phyloP scores from a whole-genome alignment of 2,329 filamentous ascomycete species.

The Aspergillus latus region DNA sequence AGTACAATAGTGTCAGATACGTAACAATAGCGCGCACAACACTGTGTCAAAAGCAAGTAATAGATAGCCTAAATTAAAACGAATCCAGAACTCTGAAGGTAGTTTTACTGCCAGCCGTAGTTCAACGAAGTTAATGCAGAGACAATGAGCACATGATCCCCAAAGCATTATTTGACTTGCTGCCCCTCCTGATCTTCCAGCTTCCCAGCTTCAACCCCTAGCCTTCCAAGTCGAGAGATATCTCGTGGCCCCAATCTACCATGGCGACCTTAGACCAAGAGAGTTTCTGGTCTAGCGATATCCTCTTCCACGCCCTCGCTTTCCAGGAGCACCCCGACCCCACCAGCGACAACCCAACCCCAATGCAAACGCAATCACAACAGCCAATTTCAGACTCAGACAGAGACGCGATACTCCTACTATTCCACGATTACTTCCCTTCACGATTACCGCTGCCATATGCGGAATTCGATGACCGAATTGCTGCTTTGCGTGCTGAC shows the following conservation, averaged over 20 bases:
- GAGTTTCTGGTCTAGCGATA: neutral
- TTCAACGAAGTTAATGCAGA: neutral
- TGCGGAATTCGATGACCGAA: neutral
- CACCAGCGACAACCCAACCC: neutral
- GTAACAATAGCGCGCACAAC: too few relatives aligned
- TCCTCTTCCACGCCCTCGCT: neutral
- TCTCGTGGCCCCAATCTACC: too few relatives aligned
- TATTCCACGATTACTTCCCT: neutral
- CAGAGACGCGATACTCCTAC: neutral
- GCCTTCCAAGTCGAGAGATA: neutral
- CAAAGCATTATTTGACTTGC: neutral
- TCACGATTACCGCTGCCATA: too few relatives aligned
- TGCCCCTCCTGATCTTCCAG: neutral
- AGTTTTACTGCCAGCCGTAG: neutral
- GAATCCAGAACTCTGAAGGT: neutral
- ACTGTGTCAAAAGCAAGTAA: too few relatives aligned
- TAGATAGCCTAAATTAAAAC: neutral
- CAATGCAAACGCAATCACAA: neutral
- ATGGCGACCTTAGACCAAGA: neutral
- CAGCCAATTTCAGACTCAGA: neutral
- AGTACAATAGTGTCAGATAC: too few relatives aligned
- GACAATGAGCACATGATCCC: neutral
- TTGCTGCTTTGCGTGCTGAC: neutral
- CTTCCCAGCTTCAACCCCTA: neutral
- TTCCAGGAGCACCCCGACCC: too few relatives aligned